A percentile compares a stretch with the other conserved stretches of the same genome.
phyloP scores from a whole-genome alignment of 441 rosid genomes.

The Pelargonium citronellum region DNA sequence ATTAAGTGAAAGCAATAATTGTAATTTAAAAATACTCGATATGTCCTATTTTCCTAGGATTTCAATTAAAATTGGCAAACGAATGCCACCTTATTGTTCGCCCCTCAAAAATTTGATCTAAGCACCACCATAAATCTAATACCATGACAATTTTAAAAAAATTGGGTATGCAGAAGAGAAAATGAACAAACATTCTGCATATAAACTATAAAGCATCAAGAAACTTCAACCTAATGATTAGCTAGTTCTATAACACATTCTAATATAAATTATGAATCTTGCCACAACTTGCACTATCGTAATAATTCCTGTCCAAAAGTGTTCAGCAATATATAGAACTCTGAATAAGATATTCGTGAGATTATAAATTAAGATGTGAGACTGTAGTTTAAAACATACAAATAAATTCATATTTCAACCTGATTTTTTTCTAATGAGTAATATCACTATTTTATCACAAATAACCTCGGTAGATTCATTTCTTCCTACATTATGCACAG shows the following conservation, averaged over 20 bases:
- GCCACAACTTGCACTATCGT: neutral
- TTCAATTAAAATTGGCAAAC: too few relatives aligned
- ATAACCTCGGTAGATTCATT: neutral
- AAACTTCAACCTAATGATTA: neutral
- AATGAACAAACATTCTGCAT: neutral
- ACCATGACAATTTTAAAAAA: neutral
- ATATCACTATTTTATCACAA: neutral
- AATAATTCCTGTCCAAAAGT: neutral
- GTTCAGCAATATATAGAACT: neutral
- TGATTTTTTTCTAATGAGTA: neutral
- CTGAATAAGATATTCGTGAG: neutral
- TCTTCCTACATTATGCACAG: neutral
- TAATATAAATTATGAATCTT: neutral
- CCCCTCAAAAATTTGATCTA: too few relatives aligned
- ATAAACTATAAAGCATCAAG: neutral
- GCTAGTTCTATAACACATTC: neutral
- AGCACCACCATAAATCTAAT: too few relatives aligned
- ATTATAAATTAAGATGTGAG: neutral
- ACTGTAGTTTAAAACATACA: neutral
- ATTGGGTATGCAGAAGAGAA: neutral
- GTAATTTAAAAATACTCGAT: too few relatives aligned
- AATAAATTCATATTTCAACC: too few relatives aligned
- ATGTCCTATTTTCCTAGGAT: too few relatives aligned
- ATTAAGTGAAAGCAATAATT: too few relatives aligned
- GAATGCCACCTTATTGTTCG: too few relatives aligned